Evolutionary conservation across 495 filamentous ascomycete species (phyloP).

Genomic region (Cudoniella acicularis): DNA sequence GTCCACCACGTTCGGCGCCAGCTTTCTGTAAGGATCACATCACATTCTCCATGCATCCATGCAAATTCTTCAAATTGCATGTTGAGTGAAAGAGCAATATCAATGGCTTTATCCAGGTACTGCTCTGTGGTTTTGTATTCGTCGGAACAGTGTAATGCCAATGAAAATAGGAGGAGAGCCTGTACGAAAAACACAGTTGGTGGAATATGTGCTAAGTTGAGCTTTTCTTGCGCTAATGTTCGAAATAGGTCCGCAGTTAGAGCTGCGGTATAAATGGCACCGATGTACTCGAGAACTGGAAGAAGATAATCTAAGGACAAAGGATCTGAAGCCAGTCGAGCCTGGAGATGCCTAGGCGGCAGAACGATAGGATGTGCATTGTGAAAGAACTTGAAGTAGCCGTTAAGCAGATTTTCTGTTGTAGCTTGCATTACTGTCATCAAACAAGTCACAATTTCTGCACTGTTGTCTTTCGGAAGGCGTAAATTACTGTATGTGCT

Average conservation of each 20-base stretch:
- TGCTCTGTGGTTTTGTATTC: conserved; percentile 50
- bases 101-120: conserved; percentile 53
- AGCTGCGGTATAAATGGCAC: conserved; percentile 38
- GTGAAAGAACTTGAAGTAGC: conserved; percentile 57
- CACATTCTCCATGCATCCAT: conserved; percentile 35
- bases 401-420: conserved; percentile 36
- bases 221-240: conserved; percentile 35
- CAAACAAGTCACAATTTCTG: conserved; percentile 5
- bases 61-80: conserved; percentile 54
- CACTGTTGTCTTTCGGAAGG: conserved; percentile 19
- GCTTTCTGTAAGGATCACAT: conserved; percentile 59
- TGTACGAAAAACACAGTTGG: conserved; percentile 58
- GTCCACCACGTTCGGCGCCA: conserved; percentile 75
- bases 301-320: conserved; percentile 35
- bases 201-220: conserved; percentile 35
- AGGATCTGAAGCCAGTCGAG: conserved; percentile 12
- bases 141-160: conserved; percentile 61
- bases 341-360: conserved; percentile 37
- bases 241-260: conserved; percentile 30
- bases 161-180: conserved; percentile 60
- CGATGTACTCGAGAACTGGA: conserved; percentile 55
- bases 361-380: conserved; percentile 53
- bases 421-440: conserved; percentile 6
- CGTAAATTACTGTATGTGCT: too few relatives aligned
- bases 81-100: conserved; percentile 61